Evolutionary conservation across 345 rosid species (phyloP).

Genomic region (Melaleuca quinquenervia): DNA sequence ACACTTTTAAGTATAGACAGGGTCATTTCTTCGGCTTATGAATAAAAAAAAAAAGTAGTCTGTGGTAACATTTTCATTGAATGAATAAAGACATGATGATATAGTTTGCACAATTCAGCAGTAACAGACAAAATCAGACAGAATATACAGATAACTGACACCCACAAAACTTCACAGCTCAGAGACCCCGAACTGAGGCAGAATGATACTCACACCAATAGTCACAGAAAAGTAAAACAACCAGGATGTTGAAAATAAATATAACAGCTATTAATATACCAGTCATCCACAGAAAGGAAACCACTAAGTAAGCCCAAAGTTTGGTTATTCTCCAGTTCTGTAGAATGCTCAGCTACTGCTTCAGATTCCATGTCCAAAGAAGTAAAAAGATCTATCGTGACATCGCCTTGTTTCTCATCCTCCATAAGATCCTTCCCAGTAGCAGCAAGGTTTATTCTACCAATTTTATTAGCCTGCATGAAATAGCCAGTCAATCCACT

Average conservation of each 20-base stretch:
- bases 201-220: neutral
- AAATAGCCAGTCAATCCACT: neutral
- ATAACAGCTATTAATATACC: slow-evolving; percentile 39
- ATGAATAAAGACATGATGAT: neutral
- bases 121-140: neutral
- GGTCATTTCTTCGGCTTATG: neutral
- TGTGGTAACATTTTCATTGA: neutral
- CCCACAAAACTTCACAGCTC: neutral
- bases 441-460: slow-evolving; percentile 97
- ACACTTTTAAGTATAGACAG: neutral
- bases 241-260: neutral
- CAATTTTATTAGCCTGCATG: slow-evolving; percentile 89
- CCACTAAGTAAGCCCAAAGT: slow-evolving; percentile 88
- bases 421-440: slow-evolving; percentile 99
- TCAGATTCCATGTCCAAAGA: slow-evolving; percentile 91
- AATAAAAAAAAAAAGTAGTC: neutral
- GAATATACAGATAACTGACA: neutral
- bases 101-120: neutral
- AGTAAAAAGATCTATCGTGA: slow-evolving; percentile 79
- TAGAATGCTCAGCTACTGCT: slow-evolving; percentile 64
- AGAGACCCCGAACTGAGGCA: neutral
- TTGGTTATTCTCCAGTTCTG: slow-evolving; percentile 83
- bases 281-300: slow-evolving; percentile 91
- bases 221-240: neutral
- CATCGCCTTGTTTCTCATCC: slow-evolving; percentile 97